phyloP scores from a whole-genome alignment of 23 red algal genomes.

The Agarophyton chilense region DNA sequence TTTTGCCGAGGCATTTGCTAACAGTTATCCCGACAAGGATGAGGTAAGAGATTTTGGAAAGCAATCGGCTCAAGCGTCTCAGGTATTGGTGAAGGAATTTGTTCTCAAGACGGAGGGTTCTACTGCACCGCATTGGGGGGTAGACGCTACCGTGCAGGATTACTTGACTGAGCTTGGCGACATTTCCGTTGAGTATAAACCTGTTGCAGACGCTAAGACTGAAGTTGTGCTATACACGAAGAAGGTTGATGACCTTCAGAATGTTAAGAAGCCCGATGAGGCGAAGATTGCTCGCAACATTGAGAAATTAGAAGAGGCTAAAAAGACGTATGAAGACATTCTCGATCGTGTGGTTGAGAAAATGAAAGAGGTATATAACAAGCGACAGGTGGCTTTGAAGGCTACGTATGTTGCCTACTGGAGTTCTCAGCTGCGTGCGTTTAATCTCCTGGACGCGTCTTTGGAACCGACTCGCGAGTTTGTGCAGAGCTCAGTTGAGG shows the following conservation, averaged over 20 bases:
- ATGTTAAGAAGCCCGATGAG: slow-evolving; percentile 65
- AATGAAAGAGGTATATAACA: slow-evolving; percentile 71
- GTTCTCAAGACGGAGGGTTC: slow-evolving; percentile 72
- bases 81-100: slow-evolving; percentile 69
- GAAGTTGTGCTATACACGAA: slow-evolving; percentile 71
- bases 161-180: slow-evolving; percentile 58
- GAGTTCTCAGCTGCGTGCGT: slow-evolving; percentile 61
- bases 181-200: slow-evolving; percentile 46
- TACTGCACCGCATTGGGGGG: slow-evolving; percentile 38
- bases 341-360: slow-evolving; percentile 63
- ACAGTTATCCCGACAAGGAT: slow-evolving; percentile 69
- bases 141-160: slow-evolving; percentile 64
- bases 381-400: slow-evolving; percentile 64
- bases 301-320: slow-evolving; percentile 70
- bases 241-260: slow-evolving; percentile 69
- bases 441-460: slow-evolving; percentile 51
- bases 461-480: slow-evolving; percentile 49
- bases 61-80: slow-evolving; percentile 56
- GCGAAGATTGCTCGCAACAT: slow-evolving; percentile 72
- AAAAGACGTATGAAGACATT: slow-evolving; percentile 53
- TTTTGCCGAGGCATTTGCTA: slow-evolving; percentile 67
- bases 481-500: slow-evolving; percentile 50
- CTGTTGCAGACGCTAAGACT: slow-evolving; percentile 38
- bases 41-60: slow-evolving; percentile 54
- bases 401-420: slow-evolving; percentile 71